Evolutionary conservation across 805 yeast species (phyloP), one percentile per base, ranked within the genome.

Genomic region (Candida railenensis): DNA sequence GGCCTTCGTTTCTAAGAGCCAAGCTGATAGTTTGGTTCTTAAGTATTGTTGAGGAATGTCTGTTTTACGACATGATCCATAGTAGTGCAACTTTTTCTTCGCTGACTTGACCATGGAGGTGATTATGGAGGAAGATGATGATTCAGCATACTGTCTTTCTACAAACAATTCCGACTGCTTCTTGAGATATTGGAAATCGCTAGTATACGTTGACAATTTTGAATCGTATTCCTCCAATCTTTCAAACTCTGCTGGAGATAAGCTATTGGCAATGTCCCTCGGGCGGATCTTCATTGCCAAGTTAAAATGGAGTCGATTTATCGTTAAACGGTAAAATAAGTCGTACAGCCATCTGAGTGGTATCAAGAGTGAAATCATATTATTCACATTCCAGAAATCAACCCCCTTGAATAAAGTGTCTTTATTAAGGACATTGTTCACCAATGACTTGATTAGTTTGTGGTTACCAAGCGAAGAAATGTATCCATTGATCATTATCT

Each of bases 321-420:
- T 41, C 0, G 71, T 63, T 22, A 67, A 39, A 12, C 71, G 52
- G 48, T 58, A 67, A 19, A 63, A 34, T 8, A 69, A 22, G 48
- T 67, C 74, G 47, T 72, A 72, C 9, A 51, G 46, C 69, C 74
- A 68, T 36, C 77, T 53, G 5, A 56, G 43, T 0, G 76, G 76
- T 4, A 69, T 53, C 30, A 69, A 42, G 50, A 66, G 42, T 2
- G 69, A 67, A 9, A 71, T 57, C 61, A 72, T 53, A 42, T 61
- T 63, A 33, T 55, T 52, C 1, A 67, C 53, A 40, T 62, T 57
- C 64, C 65, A 61, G 39, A 66, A 56, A 47, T 62, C 55, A 20
- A 71, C 52, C 11, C 61, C 62, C 12, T 50, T 52, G 34, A 62
- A 46, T 2, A 58, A 36, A 33, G 15, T 15, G 4, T 15, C 3